A percentile compares a stretch with the other conserved stretches of the same genome.
These are phyloP conservation scores for Fraxinus americana DNA, from an alignment of 257 asterid species.

Conservation along the genomic window DNA sequence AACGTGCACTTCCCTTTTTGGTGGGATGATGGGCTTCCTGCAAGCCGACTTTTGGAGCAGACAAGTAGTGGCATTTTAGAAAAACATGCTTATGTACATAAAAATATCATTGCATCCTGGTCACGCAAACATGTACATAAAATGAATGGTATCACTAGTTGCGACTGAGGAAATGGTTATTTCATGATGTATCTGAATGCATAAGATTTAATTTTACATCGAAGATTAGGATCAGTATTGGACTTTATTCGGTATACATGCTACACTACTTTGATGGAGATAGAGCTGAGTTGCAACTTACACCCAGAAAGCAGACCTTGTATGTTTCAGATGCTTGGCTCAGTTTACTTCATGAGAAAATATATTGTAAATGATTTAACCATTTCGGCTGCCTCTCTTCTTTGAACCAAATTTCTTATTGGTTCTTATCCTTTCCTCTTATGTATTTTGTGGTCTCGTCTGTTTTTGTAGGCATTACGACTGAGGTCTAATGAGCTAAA, in stretches of 20 bases:
- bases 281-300: background rate
- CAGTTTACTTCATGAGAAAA: background rate
- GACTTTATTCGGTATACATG: background rate
- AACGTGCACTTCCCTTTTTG: background rate
- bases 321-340: background rate
- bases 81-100: background rate
- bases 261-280: background rate
- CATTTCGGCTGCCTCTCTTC: background rate
- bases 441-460: conserved; percentile 6
- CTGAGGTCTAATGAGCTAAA: conserved; percentile 96
- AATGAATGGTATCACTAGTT: background rate
- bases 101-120: background rate
- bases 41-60: background rate
- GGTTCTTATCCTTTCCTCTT: conserved; percentile 10
- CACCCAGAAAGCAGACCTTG: background rate
- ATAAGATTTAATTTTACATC: background rate
- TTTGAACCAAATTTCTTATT: conserved; percentile 6
- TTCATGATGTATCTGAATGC: background rate
- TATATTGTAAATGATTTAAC: background rate
- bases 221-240: background rate
- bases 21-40: background rate
- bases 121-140: background rate
- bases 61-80: no score
- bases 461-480: conserved; percentile 68
- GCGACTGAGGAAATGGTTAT: background rate